These are phyloP conservation scores for Eucalyptus virginea DNA, from an alignment of 345 rosid species.

Conservation along the genomic window DNA sequence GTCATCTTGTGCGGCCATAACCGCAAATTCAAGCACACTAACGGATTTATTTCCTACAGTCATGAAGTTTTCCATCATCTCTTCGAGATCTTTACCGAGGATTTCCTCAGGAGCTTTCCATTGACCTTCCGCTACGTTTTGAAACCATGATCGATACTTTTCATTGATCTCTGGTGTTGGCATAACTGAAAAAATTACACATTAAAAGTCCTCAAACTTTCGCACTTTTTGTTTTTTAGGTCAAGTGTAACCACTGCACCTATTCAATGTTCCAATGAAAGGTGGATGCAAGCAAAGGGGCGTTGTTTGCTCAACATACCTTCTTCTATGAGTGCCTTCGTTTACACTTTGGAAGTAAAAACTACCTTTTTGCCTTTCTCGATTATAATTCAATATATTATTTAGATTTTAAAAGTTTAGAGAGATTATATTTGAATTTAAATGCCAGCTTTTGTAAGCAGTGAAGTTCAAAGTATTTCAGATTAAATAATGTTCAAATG, in stretches of 20 bases:
- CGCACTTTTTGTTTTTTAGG: not conserved
- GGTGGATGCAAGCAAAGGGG: not conserved
- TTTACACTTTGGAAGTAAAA: not conserved
- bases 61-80: accelerated
- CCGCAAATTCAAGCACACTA: not conserved
- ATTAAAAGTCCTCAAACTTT: not conserved
- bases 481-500: not conserved
- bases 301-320: not conserved
- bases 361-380: not conserved
- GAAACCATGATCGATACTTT: accelerated
- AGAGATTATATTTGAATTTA: not conserved
- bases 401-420: not conserved
- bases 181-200: not conserved
- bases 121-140: accelerated
- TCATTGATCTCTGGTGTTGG: not conserved
- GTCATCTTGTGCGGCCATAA: not conserved
- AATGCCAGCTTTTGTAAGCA: not conserved
- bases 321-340: not conserved
- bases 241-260: not conserved
- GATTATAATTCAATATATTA: not conserved
- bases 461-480: not conserved
- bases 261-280: not conserved
- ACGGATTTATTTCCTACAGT: not conserved
- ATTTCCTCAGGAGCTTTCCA: not conserved
- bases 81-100: accelerated